Evolutionary conservation across 805 yeast genomes (phyloP).

Genomic region (Maudiozyma barnettii): DNA sequence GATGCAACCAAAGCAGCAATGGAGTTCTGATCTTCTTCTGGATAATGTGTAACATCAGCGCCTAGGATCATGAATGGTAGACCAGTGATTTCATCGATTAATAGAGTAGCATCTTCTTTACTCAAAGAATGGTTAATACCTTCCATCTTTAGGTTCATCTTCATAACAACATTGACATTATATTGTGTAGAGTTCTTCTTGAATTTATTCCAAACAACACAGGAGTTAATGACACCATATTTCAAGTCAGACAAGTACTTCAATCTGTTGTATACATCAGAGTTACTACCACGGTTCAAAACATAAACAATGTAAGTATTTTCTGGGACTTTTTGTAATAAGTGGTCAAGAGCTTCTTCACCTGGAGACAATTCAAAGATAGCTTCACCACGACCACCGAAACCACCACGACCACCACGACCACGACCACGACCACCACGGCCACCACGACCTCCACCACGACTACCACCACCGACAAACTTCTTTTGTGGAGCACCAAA

Average conservation of each 20-base stretch:
- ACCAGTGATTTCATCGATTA: slow-evolving; percentile 11
- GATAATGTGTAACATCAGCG: slow-evolving; percentile 22
- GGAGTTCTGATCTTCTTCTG: slow-evolving; percentile 17
- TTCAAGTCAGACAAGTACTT: slow-evolving; percentile 16
- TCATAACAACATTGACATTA: slow-evolving; percentile 17
- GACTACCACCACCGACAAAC: slow-evolving; percentile 6
- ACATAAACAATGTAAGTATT: slow-evolving; percentile 13
- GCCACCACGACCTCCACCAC: slow-evolving; percentile 9
- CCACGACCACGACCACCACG: slow-evolving; percentile 12
- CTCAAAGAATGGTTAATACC: slow-evolving; percentile 17
- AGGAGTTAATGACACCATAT: slow-evolving; percentile 16
- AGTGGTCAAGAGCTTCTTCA: slow-evolving; percentile 7
- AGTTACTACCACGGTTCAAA: slow-evolving; percentile 7
- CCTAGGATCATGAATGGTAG: slow-evolving; percentile 17
- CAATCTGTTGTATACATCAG: slow-evolving; percentile 14
- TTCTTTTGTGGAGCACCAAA: slow-evolving; percentile 10
- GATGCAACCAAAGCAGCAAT: slow-evolving; percentile 17
- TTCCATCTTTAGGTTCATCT: slow-evolving; percentile 16
- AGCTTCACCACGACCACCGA: slow-evolving; percentile 7
- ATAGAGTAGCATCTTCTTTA: slow-evolving; percentile 4
- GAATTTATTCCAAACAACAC: slow-evolving; percentile 16
- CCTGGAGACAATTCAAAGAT: slow-evolving; percentile 10
- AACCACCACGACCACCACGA: slow-evolving; percentile 13
- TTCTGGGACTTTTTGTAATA: slow-evolving; percentile 10
- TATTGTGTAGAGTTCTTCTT: slow-evolving; percentile 13